phyloP scores from a whole-genome alignment of 805 yeast species.

The Candida yuanshanica region DNA sequence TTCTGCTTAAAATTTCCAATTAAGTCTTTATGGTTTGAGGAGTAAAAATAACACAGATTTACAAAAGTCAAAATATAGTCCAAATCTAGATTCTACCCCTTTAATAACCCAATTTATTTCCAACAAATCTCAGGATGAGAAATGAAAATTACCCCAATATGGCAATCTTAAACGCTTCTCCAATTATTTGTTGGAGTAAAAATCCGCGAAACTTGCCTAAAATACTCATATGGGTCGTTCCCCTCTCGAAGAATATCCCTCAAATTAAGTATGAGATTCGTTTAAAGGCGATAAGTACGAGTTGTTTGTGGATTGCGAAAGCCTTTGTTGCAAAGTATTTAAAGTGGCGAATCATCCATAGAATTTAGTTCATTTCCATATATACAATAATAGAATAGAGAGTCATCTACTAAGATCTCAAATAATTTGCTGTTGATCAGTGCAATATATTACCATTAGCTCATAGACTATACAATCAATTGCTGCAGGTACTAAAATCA shows the following conservation, averaged over 20 bases:
- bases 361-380: no score
- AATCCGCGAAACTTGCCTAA: background rate
- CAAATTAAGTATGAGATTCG: background rate
- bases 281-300: background rate
- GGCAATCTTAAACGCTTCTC: background rate
- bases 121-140: background rate
- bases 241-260: background rate
- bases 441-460: background rate
- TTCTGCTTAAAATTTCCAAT: no score
- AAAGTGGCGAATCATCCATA: background rate
- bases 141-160: background rate
- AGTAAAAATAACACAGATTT: background rate
- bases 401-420: no score
- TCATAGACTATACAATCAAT: background rate
- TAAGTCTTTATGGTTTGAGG: no score
- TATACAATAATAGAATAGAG: no score
- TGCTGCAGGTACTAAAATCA: background rate
- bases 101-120: background rate
- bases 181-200: background rate
- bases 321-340: background rate
- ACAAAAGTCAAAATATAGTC: background rate
- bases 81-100: background rate
- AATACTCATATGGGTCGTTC: background rate
- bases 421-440: no score
- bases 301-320: background rate